A percentile compares a stretch with the other conserved stretches of the same genome.
These are phyloP conservation scores for Suhomyces terraborum DNA, from an alignment of 1,139 yeast species.

Conservation along the genomic window DNA sequence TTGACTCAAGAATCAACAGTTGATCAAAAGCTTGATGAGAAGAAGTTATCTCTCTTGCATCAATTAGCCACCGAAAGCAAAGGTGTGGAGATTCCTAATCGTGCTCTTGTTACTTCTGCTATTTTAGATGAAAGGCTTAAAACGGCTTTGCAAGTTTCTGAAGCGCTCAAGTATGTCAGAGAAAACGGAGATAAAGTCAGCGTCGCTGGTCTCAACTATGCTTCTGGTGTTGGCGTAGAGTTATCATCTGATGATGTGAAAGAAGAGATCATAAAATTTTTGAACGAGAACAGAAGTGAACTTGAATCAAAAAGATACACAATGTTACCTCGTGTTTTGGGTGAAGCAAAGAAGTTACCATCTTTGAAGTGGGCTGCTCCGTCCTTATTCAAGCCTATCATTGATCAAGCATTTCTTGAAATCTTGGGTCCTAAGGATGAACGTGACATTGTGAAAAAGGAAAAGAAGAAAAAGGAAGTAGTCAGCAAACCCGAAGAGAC, in stretches of 20 bases:
- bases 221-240: constrained; percentile 81
- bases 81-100: constrained; percentile 42
- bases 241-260: constrained; percentile 68
- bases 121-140: constrained; percentile 65
- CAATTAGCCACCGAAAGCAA: constrained; percentile 71
- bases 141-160: constrained; percentile 72
- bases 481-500: constrained; percentile 28
- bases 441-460: constrained; percentile 82
- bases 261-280: constrained; percentile 56
- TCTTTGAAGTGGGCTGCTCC: constrained; percentile 92
- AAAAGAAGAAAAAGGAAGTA: constrained; percentile 56
- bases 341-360: constrained; percentile 71
- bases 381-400: constrained; percentile 76
- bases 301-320: constrained; percentile 75
- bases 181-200: constrained; percentile 43
- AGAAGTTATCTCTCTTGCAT: constrained; percentile 68
- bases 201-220: constrained; percentile 52
- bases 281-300: constrained; percentile 57
- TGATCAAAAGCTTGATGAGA: constrained; percentile 36
- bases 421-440: constrained; percentile 94
- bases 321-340: constrained; percentile 72
- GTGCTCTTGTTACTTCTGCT: constrained; percentile 57
- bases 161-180: constrained; percentile 74
- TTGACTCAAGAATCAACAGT: constrained; percentile 43
- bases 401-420: constrained; percentile 71